Conservation (phyloP, 257 asterid species). For the Capsicum rhomboideum region DNA sequence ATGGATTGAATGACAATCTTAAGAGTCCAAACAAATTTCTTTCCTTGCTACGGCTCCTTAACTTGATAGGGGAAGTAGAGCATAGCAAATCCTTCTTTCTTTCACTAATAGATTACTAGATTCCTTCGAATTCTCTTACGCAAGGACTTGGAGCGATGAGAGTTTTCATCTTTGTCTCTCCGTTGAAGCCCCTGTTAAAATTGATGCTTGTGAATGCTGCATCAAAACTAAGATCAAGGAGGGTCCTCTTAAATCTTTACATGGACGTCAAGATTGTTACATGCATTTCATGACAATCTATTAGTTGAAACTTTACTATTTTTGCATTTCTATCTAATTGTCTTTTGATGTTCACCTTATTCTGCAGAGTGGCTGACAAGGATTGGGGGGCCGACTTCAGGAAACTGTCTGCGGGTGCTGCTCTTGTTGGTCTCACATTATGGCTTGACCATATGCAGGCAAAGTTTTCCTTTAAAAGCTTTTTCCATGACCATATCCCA, state of each 20-base stretch:
- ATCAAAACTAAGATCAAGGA: background rate
- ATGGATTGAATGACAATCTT: background rate
- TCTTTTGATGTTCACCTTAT: slow-evolving; percentile 13
- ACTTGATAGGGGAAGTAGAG: background rate
- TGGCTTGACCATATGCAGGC: slow-evolving; percentile 99
- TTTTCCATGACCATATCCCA: background rate
- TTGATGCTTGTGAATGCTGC: background rate
- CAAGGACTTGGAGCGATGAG: background rate
- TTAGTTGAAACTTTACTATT: background rate
- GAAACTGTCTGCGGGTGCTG: slow-evolving; percentile 92
- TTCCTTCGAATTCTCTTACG: background rate
- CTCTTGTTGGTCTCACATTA: slow-evolving; percentile 84
- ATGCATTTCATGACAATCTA: background rate
- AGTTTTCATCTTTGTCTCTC: background rate
- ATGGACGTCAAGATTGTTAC: background rate
- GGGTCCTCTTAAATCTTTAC: background rate
- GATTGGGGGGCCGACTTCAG: slow-evolving; percentile 99
- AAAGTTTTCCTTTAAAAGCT: slow-evolving; percentile 6
- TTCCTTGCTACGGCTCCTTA: background rate
- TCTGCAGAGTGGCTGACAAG: slow-evolving; percentile 84
- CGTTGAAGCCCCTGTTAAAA: background rate
- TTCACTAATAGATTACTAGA: background rate
- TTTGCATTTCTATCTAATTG: background rate
- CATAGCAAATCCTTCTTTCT: background rate
- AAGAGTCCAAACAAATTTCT: background rate